Evolutionary conservation across 2,329 filamentous ascomycete genomes (phyloP).

Genomic region (Dothideomycetidae sp.): DNA sequence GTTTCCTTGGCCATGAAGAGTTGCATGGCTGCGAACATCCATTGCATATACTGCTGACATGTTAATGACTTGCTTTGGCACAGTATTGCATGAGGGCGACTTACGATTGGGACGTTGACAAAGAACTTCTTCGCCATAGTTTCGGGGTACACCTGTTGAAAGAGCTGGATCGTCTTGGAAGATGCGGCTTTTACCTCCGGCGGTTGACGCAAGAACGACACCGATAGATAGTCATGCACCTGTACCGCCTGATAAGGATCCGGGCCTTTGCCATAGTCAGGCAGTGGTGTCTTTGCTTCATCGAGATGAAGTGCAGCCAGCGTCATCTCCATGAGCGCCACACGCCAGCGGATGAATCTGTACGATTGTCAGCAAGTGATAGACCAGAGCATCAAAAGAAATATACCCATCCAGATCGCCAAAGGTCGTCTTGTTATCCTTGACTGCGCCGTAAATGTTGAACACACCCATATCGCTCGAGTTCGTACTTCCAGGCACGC

Average conservation of each 20-base stretch:
- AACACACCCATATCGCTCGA: slow-evolving; percentile 62
- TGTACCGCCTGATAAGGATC: slow-evolving; percentile 88
- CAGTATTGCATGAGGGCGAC: not conserved
- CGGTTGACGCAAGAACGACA: slow-evolving; percentile 75
- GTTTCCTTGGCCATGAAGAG: slow-evolving; percentile 34
- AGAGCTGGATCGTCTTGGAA: slow-evolving; percentile 66
- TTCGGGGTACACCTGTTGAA: slow-evolving; percentile 77
- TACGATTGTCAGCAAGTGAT: not conserved
- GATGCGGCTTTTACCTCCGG: slow-evolving; percentile 61
- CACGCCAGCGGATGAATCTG: slow-evolving; percentile 81
- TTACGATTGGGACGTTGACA: slow-evolving; percentile 65
- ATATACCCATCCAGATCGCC: slow-evolving; percentile 64
- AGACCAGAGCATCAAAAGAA: not conserved
- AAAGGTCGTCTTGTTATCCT: slow-evolving; percentile 68
- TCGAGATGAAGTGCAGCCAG: slow-evolving; percentile 58
- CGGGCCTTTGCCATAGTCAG: slow-evolving; percentile 46
- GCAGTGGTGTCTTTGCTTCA: slow-evolving; percentile 54
- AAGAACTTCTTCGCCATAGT: slow-evolving; percentile 86
- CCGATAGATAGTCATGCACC: slow-evolving; percentile 81
- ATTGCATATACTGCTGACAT: slow-evolving; percentile 55
- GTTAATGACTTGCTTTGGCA: not conserved
- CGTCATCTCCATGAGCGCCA: slow-evolving; percentile 79
- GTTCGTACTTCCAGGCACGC: slow-evolving; percentile 36
- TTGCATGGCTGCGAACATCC: slow-evolving; percentile 39
- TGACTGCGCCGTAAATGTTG: slow-evolving; percentile 85